phyloP scores from a whole-genome alignment of 2,329 filamentous ascomycete species.

The Falciphora oryzae region DNA sequence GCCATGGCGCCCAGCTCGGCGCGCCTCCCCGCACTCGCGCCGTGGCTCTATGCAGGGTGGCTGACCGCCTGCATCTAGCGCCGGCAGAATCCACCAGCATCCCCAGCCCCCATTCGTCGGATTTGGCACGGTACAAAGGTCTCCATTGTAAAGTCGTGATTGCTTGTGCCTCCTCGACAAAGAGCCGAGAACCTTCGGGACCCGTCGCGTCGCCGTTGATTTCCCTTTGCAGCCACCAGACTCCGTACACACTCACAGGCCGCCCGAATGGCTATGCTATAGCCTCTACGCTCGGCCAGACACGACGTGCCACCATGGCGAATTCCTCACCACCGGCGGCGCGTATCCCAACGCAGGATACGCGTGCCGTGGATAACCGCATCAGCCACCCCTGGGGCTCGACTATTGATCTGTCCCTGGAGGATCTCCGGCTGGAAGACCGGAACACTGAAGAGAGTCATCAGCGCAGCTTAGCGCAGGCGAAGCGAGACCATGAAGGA shows the following conservation, averaged over 20 bases:
- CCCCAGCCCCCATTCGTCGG: neutral
- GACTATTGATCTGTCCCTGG: conserved; percentile 5
- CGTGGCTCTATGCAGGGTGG: neutral
- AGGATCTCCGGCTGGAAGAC: conserved; percentile 22
- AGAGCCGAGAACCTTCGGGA: neutral
- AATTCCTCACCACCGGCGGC: conserved; percentile 22
- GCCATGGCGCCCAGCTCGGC: neutral
- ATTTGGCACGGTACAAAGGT: neutral
- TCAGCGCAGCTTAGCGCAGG: conserved; percentile 22
- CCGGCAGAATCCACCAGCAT: neutral
- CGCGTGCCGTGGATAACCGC: conserved; percentile 9
- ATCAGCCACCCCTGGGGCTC: conserved; percentile 16
- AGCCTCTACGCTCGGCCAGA: neutral
- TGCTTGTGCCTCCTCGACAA: neutral
- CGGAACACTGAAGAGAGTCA: conserved; percentile 29
- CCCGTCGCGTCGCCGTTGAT: neutral
- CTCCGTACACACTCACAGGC: neutral
- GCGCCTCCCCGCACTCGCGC: neutral
- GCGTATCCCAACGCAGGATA: conserved; percentile 8
- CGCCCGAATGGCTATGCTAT: neutral
- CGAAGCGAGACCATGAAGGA: conserved; percentile 24
- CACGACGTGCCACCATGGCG: conserved; percentile 19
- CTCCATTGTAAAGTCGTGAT: neutral
- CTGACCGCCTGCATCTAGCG: neutral
- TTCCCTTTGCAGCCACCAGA: neutral